A percentile compares a stretch with the other conserved stretches of the same genome.
phyloP scores from a whole-genome alignment of 164 flowering plant species.

The Kingdonia uniflora region DNA sequence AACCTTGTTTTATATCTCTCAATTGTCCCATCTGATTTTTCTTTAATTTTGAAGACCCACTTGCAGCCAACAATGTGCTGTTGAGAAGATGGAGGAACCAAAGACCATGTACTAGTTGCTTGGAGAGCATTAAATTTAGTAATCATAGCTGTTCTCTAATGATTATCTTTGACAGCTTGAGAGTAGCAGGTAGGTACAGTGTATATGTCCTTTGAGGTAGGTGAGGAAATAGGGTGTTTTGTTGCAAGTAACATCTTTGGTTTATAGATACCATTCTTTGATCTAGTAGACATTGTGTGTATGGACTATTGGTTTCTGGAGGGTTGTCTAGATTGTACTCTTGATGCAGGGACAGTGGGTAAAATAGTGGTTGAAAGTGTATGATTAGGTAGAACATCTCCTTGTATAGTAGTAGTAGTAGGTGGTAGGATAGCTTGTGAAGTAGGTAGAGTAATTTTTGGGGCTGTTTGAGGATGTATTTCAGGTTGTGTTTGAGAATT shows the following conservation, averaged over 20 bases:
- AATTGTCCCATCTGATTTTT: neutral
- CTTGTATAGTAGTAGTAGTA: too few species aligned
- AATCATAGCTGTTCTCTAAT: neutral
- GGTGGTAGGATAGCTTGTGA: too few species aligned
- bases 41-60: neutral
- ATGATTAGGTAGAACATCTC: too few species aligned
- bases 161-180: too few species aligned
- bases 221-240: too few species aligned
- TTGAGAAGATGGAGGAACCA: neutral
- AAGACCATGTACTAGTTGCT: neutral
- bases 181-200: neutral
- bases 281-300: too few species aligned
- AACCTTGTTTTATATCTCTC: neutral
- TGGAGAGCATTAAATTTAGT: neutral
- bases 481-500: too few species aligned
- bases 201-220: too few species aligned
- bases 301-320: neutral
- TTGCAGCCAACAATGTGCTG: neutral
- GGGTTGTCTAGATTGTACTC: neutral
- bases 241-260: neutral
- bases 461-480: too few species aligned
- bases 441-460: too few species aligned
- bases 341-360: neutral
- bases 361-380: neutral
- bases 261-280: neutral